These are phyloP conservation scores for Myrica gale DNA, from an alignment of 306 rosid genomes.

Conservation along the genomic window DNA sequence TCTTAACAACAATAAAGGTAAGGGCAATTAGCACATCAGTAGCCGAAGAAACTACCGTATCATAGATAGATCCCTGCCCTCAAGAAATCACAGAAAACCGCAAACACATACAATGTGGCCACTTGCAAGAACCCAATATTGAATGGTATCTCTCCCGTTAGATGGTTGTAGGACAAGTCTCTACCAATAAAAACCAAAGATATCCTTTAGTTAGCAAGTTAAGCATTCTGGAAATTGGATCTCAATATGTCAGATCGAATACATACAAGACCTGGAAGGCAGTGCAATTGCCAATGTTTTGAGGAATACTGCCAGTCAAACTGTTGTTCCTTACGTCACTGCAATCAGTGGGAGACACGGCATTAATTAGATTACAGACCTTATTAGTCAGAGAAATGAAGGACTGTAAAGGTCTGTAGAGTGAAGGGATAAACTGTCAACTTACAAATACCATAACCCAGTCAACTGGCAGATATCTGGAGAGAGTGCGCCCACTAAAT, in stretches of 20 bases:
- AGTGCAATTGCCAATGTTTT: slow-evolving; percentile 83
- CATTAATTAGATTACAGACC: not conserved
- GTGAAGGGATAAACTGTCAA: slow-evolving; percentile 22
- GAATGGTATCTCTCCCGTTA: slow-evolving; percentile 81
- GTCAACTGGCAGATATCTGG: slow-evolving; percentile 96
- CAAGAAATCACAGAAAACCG: not conserved
- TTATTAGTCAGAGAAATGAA: not conserved
- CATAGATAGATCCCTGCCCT: not conserved
- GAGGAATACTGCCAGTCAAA: slow-evolving; percentile 84
- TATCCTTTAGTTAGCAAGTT: not conserved
- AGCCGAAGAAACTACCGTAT: not conserved
- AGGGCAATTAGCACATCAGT: slow-evolving; percentile 16
- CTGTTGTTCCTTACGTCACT: slow-evolving; percentile 97
- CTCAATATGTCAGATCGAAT: slow-evolving; percentile 32
- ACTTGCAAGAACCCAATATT: slow-evolving; percentile 91
- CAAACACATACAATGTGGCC: slow-evolving; percentile 68
- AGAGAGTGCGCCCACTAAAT: slow-evolving; percentile 77
- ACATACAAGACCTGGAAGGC: slow-evolving; percentile 98
- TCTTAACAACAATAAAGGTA: slow-evolving; percentile 39
- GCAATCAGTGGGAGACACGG: slow-evolving; percentile 16
- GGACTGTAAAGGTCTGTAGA: not conserved
- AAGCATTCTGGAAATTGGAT: not conserved
- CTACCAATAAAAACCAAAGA: slow-evolving; percentile 29
- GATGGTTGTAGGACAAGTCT: slow-evolving; percentile 78
- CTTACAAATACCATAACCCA: slow-evolving; percentile 98